phyloP scores from a whole-genome alignment of 2,329 filamentous ascomycete genomes.

The Fusarium sarcochroum region DNA sequence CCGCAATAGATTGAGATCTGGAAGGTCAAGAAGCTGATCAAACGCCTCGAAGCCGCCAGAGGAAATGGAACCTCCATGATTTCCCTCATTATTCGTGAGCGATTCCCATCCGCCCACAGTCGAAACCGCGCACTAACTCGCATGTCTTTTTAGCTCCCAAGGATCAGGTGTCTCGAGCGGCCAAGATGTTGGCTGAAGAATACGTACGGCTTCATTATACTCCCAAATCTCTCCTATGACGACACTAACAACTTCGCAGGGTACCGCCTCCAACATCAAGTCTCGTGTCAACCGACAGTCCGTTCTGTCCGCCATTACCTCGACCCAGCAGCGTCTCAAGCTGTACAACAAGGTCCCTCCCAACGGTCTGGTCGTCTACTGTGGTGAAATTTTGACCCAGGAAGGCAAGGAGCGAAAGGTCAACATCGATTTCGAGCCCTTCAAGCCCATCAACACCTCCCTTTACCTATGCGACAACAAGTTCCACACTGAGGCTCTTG shows the following conservation, averaged over 20 bases:
- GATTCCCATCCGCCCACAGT: slow-evolving; percentile 3
- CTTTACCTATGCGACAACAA: slow-evolving; percentile 99
- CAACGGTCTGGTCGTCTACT: slow-evolving; percentile 98
- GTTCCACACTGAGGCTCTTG: slow-evolving; percentile 97
- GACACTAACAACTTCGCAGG: slow-evolving; percentile 65
- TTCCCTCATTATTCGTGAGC: slow-evolving; percentile 96
- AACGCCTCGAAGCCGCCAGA: slow-evolving; percentile 95
- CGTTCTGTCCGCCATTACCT: slow-evolving; percentile 97
- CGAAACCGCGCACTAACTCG: slow-evolving; percentile 48
- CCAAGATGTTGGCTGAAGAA: slow-evolving; percentile 99
- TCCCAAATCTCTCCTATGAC: not conserved
- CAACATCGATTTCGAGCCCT: slow-evolving; percentile 99
- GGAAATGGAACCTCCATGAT: slow-evolving; percentile 99
- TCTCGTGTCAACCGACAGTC: slow-evolving; percentile 99
- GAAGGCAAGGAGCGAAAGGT: slow-evolving; percentile 99
- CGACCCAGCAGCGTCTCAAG: slow-evolving; percentile 98
- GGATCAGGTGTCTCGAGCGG: slow-evolving; percentile 94
- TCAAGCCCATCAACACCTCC: slow-evolving; percentile 99
- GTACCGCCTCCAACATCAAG: slow-evolving; percentile 99
- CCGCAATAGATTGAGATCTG: slow-evolving; percentile 77
- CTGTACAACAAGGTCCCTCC: slow-evolving; percentile 99
- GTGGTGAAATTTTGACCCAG: slow-evolving; percentile 98
- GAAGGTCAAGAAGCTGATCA: slow-evolving; percentile 99
- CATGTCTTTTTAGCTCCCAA: slow-evolving; percentile 79
- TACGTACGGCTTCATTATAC: slow-evolving; percentile 73